Evolutionary conservation across 2,329 filamentous ascomycete species (phyloP).

Genomic region (Triangularia verruculosa): DNA sequence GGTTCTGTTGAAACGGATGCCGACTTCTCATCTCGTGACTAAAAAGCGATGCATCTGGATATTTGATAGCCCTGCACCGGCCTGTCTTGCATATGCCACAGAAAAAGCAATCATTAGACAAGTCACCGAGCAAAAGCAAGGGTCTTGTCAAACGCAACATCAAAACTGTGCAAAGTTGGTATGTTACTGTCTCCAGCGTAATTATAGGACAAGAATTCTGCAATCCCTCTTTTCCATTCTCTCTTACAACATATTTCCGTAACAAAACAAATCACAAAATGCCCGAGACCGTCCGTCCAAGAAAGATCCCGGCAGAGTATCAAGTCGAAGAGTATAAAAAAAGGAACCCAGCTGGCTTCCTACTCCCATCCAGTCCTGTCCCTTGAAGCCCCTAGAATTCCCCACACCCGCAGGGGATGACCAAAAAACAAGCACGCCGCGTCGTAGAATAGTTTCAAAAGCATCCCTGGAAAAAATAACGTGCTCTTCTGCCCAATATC

Average conservation of each 20-base stretch:
- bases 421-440: constrained; percentile 1
- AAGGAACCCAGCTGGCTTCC: constrained; percentile 2
- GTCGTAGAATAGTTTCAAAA: not conserved
- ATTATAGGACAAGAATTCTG: constrained; percentile 19
- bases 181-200: constrained; percentile 20
- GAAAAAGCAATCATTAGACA: not conserved
- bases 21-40: not conserved
- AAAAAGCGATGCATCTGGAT: not conserved
- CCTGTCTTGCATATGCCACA: not conserved
- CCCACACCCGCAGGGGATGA: not conserved
- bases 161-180: constrained; percentile 19
- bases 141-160: not conserved
- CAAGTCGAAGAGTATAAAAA: constrained; percentile 15
- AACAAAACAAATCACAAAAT: constrained; percentile 16
- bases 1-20: not conserved
- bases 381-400: not conserved
- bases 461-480: not conserved
- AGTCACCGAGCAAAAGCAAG: not conserved
- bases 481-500: not conserved
- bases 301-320: constrained; percentile 20
- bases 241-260: not conserved
- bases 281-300: constrained; percentile 15
- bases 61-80: not conserved
- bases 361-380: constrained; percentile 1
- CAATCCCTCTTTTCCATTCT: not conserved